These are phyloP conservation scores for Albifimbria verrucaria DNA, from an alignment of 2,329 filamentous ascomycete genomes.

Conservation along the genomic window DNA sequence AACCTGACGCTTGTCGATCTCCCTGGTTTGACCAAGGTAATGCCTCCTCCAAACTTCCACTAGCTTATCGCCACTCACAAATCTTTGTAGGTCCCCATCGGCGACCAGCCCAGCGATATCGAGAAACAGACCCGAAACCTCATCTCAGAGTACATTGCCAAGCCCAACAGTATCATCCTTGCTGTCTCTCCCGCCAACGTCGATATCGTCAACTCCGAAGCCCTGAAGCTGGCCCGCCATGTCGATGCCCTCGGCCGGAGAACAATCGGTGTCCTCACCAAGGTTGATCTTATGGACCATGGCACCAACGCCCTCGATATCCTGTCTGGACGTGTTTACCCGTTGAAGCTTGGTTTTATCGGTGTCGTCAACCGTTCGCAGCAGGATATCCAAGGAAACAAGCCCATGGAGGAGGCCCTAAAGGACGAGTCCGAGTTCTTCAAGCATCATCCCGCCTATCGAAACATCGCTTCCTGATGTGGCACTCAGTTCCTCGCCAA, in stretches of 20 bases:
- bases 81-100: conserved; percentile 74
- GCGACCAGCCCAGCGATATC: conserved; percentile 95
- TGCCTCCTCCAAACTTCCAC: conserved; percentile 7
- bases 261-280: conserved; percentile 95
- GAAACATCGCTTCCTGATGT: conserved; percentile 90
- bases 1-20: conserved; percentile 95
- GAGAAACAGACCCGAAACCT: conserved; percentile 97
- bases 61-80: conserved; percentile 15
- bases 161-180: conserved; percentile 96
- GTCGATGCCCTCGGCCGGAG: conserved; percentile 91
- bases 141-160: conserved; percentile 97
- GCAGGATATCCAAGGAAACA: conserved; percentile 94
- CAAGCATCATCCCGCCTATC: conserved; percentile 92
- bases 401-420: conserved; percentile 89
- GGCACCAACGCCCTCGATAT: conserved; percentile 98
- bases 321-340: conserved; percentile 94
- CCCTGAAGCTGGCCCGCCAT: conserved; percentile 92
- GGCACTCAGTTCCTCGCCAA: conserved; percentile 94
- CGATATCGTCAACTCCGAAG: conserved; percentile 97
- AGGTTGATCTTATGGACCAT: conserved; percentile 97
- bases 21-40: conserved; percentile 89
- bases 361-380: conserved; percentile 97
- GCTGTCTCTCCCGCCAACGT: conserved; percentile 97
- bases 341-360: conserved; percentile 94
- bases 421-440: conserved; percentile 93